phyloP scores from a whole-genome alignment of 208 protist genomes.

The Borovskyia barvae region DNA sequence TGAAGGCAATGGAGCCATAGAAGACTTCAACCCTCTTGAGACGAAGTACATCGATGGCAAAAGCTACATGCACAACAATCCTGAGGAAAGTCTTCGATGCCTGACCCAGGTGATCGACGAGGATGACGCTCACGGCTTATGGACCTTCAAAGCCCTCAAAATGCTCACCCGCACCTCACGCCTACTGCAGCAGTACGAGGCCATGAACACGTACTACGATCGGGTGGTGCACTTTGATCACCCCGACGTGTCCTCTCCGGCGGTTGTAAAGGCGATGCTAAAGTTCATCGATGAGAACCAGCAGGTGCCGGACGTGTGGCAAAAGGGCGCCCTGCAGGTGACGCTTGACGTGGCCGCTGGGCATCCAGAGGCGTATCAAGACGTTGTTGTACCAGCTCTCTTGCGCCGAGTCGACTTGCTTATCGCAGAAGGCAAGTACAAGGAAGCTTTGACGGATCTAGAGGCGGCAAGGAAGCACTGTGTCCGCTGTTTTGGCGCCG shows the following conservation, averaged over 20 bases:
- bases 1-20: conserved; percentile 31
- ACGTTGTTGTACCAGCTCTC: conserved; percentile 92
- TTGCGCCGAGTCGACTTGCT: conserved; percentile 40
- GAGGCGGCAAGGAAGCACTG: conserved; percentile 13
- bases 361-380: conserved; percentile 25
- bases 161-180: conserved; percentile 85
- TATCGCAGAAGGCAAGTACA: conserved; percentile 10
- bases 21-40: conserved; percentile 60
- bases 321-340: conserved; percentile 56
- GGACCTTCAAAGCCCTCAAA: conserved; percentile 96
- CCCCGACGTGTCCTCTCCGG: conserved; percentile 25
- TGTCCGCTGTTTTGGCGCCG: neutral
- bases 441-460: conserved; percentile 14
- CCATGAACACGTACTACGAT: conserved; percentile 79
- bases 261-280: conserved; percentile 78
- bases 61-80: conserved; percentile 64
- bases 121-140: conserved; percentile 73
- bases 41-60: conserved; percentile 88
- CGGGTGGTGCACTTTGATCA: conserved; percentile 63
- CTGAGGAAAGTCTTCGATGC: conserved; percentile 63
- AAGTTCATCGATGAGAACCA: conserved; percentile 89
- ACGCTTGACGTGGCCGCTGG: conserved; percentile 65
- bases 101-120: conserved; percentile 77
- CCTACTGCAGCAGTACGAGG: conserved; percentile 65
- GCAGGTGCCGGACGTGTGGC: conserved; percentile 42